phyloP scores from a whole-genome alignment of 768 basidiomycete species.

The Russula olivacea region DNA sequence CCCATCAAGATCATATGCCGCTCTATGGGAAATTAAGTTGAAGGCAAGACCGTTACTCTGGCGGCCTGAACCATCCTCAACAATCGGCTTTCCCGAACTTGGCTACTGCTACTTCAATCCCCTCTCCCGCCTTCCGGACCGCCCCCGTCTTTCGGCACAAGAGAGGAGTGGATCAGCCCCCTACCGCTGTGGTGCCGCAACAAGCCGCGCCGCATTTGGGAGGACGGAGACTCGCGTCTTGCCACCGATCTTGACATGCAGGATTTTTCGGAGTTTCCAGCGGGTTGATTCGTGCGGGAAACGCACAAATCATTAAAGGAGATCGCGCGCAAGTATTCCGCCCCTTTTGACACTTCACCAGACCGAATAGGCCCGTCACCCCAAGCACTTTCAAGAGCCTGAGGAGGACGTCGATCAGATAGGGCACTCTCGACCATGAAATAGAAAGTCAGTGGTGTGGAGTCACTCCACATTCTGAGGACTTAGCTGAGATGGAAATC shows the following conservation, averaged over 20 bases:
- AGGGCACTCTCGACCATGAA: constrained; percentile 38
- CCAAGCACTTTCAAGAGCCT: constrained; percentile 17
- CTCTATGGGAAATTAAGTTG: constrained; percentile 80
- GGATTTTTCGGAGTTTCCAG: constrained; percentile 65
- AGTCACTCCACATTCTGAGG: constrained; percentile 29
- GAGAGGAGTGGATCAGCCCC: constrained; percentile 69
- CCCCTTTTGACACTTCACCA: constrained; percentile 43
- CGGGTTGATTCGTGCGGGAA: constrained; percentile 72
- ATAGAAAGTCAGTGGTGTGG: constrained; percentile 37
- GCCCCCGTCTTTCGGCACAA: constrained; percentile 59
- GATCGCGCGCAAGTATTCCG: constrained; percentile 76
- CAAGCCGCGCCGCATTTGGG: constrained; percentile 62
- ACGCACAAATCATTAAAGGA: constrained; percentile 84
- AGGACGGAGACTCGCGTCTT: constrained; percentile 41
- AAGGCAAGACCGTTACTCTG: constrained; percentile 39
- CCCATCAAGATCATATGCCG: constrained; percentile 75
- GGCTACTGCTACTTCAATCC: constrained; percentile 53
- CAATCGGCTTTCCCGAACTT: constrained; percentile 47
- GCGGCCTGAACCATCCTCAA: constrained; percentile 34
- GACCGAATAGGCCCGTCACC: constrained; percentile 4
- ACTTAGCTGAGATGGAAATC: constrained; percentile 32
- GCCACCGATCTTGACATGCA: constrained; percentile 33
- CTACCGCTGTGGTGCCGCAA: constrained; percentile 66
- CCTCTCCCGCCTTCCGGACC: constrained; percentile 54
- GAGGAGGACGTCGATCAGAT: constrained; percentile 42